These are phyloP conservation scores for Elongisporangium senticosum DNA, from an alignment of 352 stramenopile species.

Conservation along the genomic window DNA sequence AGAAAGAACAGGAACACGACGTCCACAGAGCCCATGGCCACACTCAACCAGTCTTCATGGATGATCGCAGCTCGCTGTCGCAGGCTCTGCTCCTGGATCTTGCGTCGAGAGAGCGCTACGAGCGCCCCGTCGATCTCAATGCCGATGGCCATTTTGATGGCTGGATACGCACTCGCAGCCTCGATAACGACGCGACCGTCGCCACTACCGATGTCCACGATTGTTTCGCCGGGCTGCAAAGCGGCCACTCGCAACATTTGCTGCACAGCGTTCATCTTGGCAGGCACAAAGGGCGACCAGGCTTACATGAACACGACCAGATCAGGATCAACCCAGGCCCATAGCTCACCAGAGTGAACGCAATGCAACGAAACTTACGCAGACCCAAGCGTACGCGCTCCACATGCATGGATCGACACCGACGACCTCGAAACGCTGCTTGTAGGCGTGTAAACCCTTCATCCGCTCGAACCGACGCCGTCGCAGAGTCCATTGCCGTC, in stretches of 20 bases:
- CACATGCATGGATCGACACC: conserved; percentile 48
- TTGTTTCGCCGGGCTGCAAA: conserved; percentile 32
- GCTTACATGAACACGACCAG: conserved; percentile 18
- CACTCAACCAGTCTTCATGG: conserved; percentile 43
- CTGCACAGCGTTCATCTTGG: conserved; percentile 45
- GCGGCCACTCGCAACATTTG: conserved; percentile 40
- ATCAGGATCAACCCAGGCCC: neutral
- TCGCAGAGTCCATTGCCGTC: neutral
- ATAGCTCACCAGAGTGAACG: neutral
- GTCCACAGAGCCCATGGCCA: conserved; percentile 39
- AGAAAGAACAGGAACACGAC: conserved; percentile 65
- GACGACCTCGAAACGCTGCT: conserved; percentile 45
- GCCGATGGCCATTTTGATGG: conserved; percentile 24
- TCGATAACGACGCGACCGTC: conserved; percentile 56
- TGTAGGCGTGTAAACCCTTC: conserved; percentile 33
- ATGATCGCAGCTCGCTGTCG: conserved; percentile 22
- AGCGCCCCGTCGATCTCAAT: conserved; percentile 56
- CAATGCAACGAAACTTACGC: conserved; percentile 18
- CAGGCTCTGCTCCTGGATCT: conserved; percentile 5
- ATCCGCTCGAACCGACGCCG: neutral
- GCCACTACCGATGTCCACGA: conserved; percentile 63
- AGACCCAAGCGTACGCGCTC: conserved; percentile 41
- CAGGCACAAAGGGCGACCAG: conserved; percentile 66
- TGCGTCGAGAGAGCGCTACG: conserved; percentile 32
- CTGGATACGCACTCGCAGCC: conserved; percentile 17